Base-by-base conservation (phyloP, 208 protist species). In the Polymyxa betae region DNA sequence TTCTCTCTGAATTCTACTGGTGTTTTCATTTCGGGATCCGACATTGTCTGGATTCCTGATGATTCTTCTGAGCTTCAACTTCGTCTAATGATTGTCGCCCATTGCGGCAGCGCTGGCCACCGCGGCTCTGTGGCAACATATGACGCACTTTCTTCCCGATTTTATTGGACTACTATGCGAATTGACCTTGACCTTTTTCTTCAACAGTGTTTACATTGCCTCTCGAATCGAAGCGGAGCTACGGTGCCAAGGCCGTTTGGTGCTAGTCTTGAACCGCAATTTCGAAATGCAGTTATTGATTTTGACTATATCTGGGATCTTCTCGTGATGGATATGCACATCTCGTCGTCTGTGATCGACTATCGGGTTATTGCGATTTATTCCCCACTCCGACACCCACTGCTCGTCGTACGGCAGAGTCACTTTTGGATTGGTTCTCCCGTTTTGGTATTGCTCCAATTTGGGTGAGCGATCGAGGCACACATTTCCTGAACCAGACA, bases 311-410 rank as follows among this genome's bases (percentile, higher is more conserved):
- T 82, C 5, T 35, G 35, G 35, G 5, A 38, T 20, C 16, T 20
- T 5, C 72, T n/a, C n/a, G 5, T n/a, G 35, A 12, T 40, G 5
- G 5, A 5, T 82, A n/a, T 35, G 5, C 35, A 40, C 5, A 5
- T 45, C 72, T 82, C 5, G 72, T 82, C 40, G 35, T 43, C 16
- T n/a, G 72, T 12, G 72, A 82, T n/a, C n/a, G 40, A 43, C 35
- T 82, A 20, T 45, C 35, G 16, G 72, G 72, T 82, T 82, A 40
- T 5, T 35, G n/a, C 72, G 72, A 82, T n/a, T 82, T 82, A n/a
- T 82, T 40, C 35, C 16, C 72, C 35, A 35, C 72, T n/a, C 10
- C 5, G 16, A 82, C 72, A 5, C 72, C 72, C 12, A 40, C 72
- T 82, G 5, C 72, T 82, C 16, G 16, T 20, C 72, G 35, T 43